Evolutionary conservation across 495 filamentous ascomycete species (phyloP).

Genomic region (Daldinia vernicosa): DNA sequence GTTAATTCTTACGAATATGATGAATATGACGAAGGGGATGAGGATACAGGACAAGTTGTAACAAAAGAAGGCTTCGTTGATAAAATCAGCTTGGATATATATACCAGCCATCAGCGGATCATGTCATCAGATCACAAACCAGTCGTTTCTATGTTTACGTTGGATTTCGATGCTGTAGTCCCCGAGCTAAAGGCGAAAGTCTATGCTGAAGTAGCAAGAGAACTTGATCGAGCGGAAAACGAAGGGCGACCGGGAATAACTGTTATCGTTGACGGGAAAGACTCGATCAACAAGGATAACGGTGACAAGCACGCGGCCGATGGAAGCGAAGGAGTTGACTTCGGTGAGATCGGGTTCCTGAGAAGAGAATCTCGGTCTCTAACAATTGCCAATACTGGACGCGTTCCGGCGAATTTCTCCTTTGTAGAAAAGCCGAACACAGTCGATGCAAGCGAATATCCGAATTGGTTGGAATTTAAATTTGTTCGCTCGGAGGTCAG

Average conservation of each 20-base stretch:
- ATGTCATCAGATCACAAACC: constrained; percentile 97
- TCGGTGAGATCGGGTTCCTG: constrained; percentile 77
- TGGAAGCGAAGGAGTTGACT: constrained; percentile 69
- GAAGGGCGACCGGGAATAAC: constrained; percentile 87
- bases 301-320: constrained; percentile 31
- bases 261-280: constrained; percentile 74
- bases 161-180: constrained; percentile 86
- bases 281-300: constrained; percentile 24
- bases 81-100: constrained; percentile 72
- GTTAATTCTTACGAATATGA: constrained; percentile 64
- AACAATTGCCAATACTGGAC: constrained; percentile 91
- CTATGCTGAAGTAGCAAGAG: constrained; percentile 85
- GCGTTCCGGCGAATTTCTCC: constrained; percentile 74
- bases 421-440: constrained; percentile 75
- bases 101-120: constrained; percentile 87
- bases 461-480: constrained; percentile 73
- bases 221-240: constrained; percentile 92
- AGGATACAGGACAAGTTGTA: constrained; percentile 51
- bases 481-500: constrained; percentile 58
- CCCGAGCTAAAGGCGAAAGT: constrained; percentile 82
- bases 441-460: constrained; percentile 49
- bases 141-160: constrained; percentile 76
- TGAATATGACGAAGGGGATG: constrained; percentile 65
- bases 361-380: constrained; percentile 68
- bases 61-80: constrained; percentile 69